Evolutionary conservation across 768 basidiomycete species (phyloP).

Genomic region (Macrolepiota fuliginosa): DNA sequence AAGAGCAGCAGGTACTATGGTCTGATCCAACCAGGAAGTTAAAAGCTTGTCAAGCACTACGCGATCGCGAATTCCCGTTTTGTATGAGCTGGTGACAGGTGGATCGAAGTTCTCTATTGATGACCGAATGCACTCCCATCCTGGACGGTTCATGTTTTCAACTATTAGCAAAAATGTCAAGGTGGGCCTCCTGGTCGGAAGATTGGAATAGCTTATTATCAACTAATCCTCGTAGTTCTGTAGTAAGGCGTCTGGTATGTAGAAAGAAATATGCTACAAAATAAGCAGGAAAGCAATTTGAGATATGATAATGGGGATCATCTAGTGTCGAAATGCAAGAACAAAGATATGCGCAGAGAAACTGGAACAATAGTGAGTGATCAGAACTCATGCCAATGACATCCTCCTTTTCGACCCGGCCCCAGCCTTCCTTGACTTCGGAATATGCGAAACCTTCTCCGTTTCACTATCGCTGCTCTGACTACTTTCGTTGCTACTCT

Average conservation of each 20-base stretch:
- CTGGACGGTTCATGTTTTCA: too few relatives aligned
- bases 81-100: too few relatives aligned
- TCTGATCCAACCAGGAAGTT: background rate
- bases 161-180: too few relatives aligned
- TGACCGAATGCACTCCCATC: too few relatives aligned
- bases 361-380: background rate
- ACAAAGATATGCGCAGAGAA: background rate
- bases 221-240: background rate
- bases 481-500: slow-evolving; percentile 46
- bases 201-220: too few relatives aligned
- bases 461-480: slow-evolving; percentile 37
- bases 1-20: background rate
- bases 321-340: background rate
- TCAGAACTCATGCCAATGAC: background rate
- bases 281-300: background rate
- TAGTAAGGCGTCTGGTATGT: background rate
- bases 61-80: background rate
- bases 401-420: slow-evolving; percentile 11
- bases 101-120: too few relatives aligned
- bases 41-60: too few relatives aligned
- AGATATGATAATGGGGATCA: background rate
- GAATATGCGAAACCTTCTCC: slow-evolving; percentile 54
- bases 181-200: too few relatives aligned
- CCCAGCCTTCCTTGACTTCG: slow-evolving; percentile 54
- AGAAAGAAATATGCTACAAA: background rate